Evolutionary conservation across 768 basidiomycete species (phyloP).

Genomic region (Leucocoprinus leucothites): DNA sequence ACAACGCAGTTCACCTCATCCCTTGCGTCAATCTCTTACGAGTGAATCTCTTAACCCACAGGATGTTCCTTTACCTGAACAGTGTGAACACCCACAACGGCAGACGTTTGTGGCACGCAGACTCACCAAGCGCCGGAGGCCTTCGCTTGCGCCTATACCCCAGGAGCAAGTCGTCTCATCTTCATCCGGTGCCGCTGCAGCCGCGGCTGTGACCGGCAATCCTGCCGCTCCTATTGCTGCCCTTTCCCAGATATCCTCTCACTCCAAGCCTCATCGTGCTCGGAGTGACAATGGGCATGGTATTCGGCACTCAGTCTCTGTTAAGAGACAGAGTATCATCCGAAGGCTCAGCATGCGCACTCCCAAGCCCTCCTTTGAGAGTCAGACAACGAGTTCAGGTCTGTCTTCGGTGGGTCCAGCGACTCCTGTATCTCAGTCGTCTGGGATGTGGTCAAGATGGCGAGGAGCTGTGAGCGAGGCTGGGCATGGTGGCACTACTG

Average conservation of each 20-base stretch:
- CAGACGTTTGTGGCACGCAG: slow-evolving; percentile 1
- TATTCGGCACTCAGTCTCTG: neutral
- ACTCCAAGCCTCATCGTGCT: neutral
- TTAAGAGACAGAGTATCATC: slow-evolving; percentile 8
- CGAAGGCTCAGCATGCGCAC: slow-evolving; percentile 11
- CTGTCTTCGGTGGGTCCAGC: neutral
- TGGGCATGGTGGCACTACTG: neutral
- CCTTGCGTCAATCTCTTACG: neutral
- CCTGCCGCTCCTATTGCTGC: slow-evolving; percentile 1
- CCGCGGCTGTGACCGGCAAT: slow-evolving; percentile 2
- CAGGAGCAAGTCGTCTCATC: slow-evolving; percentile 6
- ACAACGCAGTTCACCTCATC: neutral
- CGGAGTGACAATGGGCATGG: slow-evolving; percentile 11
- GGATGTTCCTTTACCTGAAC: neutral
- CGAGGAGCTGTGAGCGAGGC: neutral
- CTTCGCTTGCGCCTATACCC: slow-evolving; percentile 8
- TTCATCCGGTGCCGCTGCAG: slow-evolving; percentile 12
- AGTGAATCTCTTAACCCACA: neutral
- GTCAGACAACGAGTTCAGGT: neutral
- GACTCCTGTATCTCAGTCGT: neutral
- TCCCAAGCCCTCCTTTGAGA: neutral
- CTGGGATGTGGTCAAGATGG: slow-evolving; percentile 6
- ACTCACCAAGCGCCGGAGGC: slow-evolving; percentile 7
- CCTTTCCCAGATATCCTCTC: slow-evolving; percentile 6
- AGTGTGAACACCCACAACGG: neutral